Evolutionary conservation across 192 early-diverging fungal genomes (phyloP), one percentile per base, ranked within the genome.

Genomic region (Glomus cerebriforme): DNA sequence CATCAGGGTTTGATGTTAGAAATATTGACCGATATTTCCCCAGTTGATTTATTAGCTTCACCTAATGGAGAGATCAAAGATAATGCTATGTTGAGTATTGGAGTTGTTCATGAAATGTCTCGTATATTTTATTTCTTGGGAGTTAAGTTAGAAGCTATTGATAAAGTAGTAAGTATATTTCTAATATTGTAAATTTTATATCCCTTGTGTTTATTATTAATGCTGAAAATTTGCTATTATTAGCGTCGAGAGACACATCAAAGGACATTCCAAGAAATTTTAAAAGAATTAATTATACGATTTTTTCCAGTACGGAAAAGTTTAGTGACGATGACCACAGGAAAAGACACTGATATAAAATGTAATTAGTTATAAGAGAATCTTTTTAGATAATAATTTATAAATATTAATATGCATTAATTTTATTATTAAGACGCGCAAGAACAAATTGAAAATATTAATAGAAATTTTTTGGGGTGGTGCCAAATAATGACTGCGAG

Each of bases 1-100:
- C 77, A 78, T 68, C 77, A 78, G 35, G 77, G 77, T 9, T 34
- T 68, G 32, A n/a, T 78, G 15, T 7, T 65, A 19, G 77, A 78
- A 19, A 78, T 78, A 35, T 68, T 78, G n/a, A 67, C 63, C 7
- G 77, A 78, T 68, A 26, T 45, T 69, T 13, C 58, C 8, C 43
- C 64, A 8, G 2, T 68, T 1, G 66, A 54, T 29, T 15, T 22
- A 37, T 77, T 78, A 26, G 32, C 39, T 58, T 32, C 39, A 22
- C 27, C 67, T 10, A 32, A 78, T 58, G 12, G 7, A 1, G 49
- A 47, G 0, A 35, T 19, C 13, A 15, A 32, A 31, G 37, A 31
- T 3, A 49, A 22, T 24, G 67, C 24, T 35, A 24, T 69, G 2
- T 68, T 68, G 34, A n/a, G 32, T 78, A 27, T 78, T n/a, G 65